Conservation (phyloP, 176 grass and related monocot species). For the Raddia guianensis region DNA sequence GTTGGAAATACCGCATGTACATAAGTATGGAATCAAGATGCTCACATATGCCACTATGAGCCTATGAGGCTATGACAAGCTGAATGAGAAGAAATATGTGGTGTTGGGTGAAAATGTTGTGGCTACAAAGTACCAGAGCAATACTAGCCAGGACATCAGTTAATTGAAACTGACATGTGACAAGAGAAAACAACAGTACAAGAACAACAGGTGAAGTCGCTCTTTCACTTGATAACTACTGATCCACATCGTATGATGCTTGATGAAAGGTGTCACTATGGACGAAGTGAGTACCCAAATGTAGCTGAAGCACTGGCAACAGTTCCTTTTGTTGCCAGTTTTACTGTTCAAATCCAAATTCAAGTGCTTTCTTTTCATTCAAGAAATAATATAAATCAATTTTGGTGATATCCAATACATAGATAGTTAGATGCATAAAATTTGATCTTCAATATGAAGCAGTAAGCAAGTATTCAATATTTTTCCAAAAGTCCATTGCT, state of each 20-base stretch:
- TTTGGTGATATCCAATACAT: not conserved
- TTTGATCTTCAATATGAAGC: not conserved
- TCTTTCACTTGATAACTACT: not conserved
- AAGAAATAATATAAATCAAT: constrained; percentile 9
- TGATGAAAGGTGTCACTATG: not conserved
- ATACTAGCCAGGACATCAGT: not conserved
- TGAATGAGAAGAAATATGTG: constrained; percentile 2
- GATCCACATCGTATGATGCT: not conserved
- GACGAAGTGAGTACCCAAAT: not conserved
- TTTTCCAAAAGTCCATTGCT: not conserved
- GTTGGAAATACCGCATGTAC: constrained; percentile 8
- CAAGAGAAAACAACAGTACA: not conserved
- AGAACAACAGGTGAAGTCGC: not conserved
- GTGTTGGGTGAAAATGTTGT: not conserved
- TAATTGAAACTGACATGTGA: constrained; percentile 1
- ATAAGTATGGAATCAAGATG: not conserved
- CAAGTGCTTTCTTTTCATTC: not conserved
- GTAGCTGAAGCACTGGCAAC: not conserved
- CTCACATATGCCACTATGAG: not conserved
- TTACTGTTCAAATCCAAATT: not conserved
- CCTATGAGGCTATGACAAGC: not conserved
- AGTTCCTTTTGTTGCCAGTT: not conserved
- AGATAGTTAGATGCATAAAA: not conserved
- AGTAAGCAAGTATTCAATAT: not conserved
- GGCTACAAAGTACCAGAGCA: not conserved